Conservation (phyloP, 495 filamentous ascomycete genomes). For the Penicillium lagena region DNA sequence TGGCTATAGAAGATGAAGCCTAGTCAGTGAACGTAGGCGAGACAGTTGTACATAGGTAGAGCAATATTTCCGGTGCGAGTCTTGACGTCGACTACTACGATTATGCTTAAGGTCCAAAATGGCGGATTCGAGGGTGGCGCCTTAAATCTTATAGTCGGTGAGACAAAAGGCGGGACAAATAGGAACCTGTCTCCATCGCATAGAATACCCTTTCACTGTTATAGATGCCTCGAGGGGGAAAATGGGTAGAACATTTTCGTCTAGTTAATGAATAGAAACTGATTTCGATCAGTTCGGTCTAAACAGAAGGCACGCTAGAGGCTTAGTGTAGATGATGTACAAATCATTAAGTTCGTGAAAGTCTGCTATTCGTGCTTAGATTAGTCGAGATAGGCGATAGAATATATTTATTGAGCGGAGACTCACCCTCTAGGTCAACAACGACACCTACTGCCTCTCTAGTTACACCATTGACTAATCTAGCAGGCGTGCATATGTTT, state of each 20-base stretch:
- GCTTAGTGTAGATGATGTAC: constrained; percentile 11
- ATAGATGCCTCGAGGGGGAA: background rate
- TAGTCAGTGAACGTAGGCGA: too few species aligned
- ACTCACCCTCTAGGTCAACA: constrained; percentile 8
- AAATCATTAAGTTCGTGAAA: constrained; percentile 9
- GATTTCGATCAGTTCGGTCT: background rate
- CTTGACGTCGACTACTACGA: too few species aligned
- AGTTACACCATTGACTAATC: constrained; percentile 8
- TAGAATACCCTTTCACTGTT: background rate
- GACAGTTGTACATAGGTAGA: too few species aligned
- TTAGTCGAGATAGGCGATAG: background rate
- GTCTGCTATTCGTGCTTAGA: constrained; percentile 7
- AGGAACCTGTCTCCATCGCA: background rate
- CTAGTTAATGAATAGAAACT: background rate
- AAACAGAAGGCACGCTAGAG: constrained; percentile 9
- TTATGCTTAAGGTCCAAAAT: too few species aligned
- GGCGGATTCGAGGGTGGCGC: background rate
- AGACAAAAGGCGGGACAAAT: constrained; percentile 1
- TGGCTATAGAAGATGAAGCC: too few species aligned
- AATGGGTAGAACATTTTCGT: background rate
- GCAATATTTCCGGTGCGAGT: too few species aligned
- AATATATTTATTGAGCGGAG: too few species aligned
- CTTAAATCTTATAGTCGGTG: constrained; percentile 2
- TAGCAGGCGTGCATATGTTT: background rate
- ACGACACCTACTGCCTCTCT: constrained; percentile 5